Evolutionary conservation across 176 grass and related monocot genomes (phyloP), one percentile per base, ranked within the genome.

Genomic region (Tillandsia leiboldiana): DNA sequence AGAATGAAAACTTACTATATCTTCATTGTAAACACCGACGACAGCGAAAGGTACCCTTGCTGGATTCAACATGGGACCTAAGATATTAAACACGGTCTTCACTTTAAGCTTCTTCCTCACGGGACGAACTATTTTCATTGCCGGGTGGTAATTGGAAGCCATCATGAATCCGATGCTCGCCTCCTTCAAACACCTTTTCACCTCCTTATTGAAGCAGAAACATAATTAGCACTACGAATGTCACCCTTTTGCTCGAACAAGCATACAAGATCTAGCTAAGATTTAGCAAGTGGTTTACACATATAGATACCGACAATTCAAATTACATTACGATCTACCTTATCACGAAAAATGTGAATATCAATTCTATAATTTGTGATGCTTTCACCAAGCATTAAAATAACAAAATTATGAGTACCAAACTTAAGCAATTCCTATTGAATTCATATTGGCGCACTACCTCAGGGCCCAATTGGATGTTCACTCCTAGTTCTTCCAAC

Each of bases 61-160:
- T 48, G 89, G 95, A 84, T 94, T 99, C 76, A 99, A 81, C 66
- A 99, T 86, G 53, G 95, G 95, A 47, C 87, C 95, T 68, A 99
- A 83, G 56, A 94, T 90, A 78, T 99, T 99, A 75, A 99, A 99
- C 64, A 99, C 79, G 11, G 95, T 99, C 84, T 99, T 93, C 75
- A 99, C 86, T 82, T 88, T 94, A 57, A 99, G 82, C 48, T 82
- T 93, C 87, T 83, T 99, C 69, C 90, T 90, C 69, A 94, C 89
- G 14, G 84, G 89, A n/a, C 59, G 76, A 75, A 99, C 94, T 63
- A 99, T 84, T 78, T 93, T 93, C 94, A 99, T 99, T 63, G 90
- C 94, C 12, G 90, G 90, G 66, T 99, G 94, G 70, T 93, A 99
- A 83, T 90, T 87, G 68, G 90, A 85, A 83, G 94, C 68, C 94